A percentile compares a stretch with the other conserved stretches of the same genome.
phyloP scores from a whole-genome alignment of 225 moss, liverwort and hornwort genomes.

The Marchantia paleacea region DNA sequence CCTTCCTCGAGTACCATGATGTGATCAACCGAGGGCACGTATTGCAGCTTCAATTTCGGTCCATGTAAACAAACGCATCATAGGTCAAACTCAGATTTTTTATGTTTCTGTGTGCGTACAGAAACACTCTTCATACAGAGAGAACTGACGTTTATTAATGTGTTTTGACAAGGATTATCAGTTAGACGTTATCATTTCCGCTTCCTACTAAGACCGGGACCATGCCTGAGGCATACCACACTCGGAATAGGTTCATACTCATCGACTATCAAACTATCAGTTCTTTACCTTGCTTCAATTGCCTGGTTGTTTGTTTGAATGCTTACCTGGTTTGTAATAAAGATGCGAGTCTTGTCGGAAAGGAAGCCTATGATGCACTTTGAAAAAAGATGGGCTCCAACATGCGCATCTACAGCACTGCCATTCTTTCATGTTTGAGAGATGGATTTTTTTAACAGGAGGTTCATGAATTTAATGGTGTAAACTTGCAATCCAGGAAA shows the following conservation, averaged over 20 bases:
- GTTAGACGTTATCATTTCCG: background rate
- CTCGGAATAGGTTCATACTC: background rate
- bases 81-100: background rate
- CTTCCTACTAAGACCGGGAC: background rate
- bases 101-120: background rate
- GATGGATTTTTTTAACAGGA: background rate
- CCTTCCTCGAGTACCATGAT: slow-evolving; percentile 46
- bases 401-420: slow-evolving; percentile 55
- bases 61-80: background rate
- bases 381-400: slow-evolving; percentile 45
- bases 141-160: background rate
- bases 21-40: slow-evolving; percentile 40
- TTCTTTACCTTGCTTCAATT: background rate
- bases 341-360: slow-evolving; percentile 46
- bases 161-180: background rate
- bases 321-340: slow-evolving; percentile 46
- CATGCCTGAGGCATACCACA: no score
- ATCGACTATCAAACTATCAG: background rate
- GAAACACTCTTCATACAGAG: background rate
- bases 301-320: background rate
- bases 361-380: slow-evolving; percentile 42
- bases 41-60: slow-evolving; percentile 31
- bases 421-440: slow-evolving; percentile 9
- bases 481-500: no score
- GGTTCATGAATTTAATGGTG: background rate